Percentiles rank a stretch among this genome's conserved stretches.
These are phyloP conservation scores for Metschnikowia vanudenii DNA, from an alignment of 805 yeast genomes.

Conservation along the genomic window DNA sequence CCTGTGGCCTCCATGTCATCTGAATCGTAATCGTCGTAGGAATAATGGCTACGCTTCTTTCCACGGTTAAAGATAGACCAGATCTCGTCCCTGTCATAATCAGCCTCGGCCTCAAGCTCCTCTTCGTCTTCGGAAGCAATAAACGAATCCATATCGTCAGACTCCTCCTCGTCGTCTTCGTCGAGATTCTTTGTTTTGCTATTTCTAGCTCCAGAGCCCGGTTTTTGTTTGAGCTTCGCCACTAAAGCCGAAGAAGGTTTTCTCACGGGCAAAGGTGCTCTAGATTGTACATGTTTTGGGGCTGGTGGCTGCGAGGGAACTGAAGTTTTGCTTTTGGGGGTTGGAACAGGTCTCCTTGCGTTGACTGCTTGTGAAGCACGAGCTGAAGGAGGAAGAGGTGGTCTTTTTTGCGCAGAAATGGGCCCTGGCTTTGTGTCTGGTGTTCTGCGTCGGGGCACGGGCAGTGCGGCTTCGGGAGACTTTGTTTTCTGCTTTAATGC, in stretches of 20 bases:
- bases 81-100: conserved; percentile 80
- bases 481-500: conserved; percentile 40
- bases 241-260: conserved; percentile 57
- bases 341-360: not conserved
- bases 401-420: not conserved
- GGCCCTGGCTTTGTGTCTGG: not conserved
- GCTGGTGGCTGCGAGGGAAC: not conserved
- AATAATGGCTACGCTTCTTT: conserved; percentile 46
- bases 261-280: conserved; percentile 45
- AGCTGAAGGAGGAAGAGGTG: not conserved
- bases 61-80: conserved; percentile 83
- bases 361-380: not conserved
- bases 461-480: conserved; percentile 28
- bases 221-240: conserved; percentile 31
- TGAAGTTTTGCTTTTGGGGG: not conserved
- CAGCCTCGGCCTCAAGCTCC: conserved; percentile 31
- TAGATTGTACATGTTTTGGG: not conserved
- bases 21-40: conserved; percentile 48
- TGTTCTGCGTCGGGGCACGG: not conserved
- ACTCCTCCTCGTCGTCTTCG: conserved; percentile 34
- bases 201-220: not conserved
- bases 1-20: conserved; percentile 96
- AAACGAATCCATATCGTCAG: conserved; percentile 52
- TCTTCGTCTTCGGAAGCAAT: conserved; percentile 45
- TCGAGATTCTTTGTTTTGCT: conserved; percentile 10